Conservation (phyloP, 202 grass and related monocot genomes). For the Carex sylvatica region DNA sequence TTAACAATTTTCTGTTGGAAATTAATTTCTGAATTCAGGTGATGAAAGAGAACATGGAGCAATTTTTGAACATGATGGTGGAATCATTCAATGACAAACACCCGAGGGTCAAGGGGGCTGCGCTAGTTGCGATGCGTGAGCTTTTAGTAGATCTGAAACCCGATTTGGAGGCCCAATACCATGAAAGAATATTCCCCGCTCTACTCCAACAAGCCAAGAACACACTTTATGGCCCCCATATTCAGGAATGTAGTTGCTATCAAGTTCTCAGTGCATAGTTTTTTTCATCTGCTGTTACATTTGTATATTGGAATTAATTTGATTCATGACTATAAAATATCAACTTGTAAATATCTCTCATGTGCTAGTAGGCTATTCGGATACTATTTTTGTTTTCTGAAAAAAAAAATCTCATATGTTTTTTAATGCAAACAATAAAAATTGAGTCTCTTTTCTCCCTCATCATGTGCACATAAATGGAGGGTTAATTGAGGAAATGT, state of each 20-base stretch:
- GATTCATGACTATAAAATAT: neutral
- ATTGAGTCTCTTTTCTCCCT: neutral
- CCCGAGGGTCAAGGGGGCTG: too few relatives aligned
- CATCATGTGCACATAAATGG: neutral
- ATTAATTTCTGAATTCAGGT: too few relatives aligned
- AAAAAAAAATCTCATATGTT: neutral
- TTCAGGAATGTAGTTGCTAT: constrained; percentile 60
- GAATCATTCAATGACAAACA: too few relatives aligned
- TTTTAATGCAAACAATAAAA: neutral
- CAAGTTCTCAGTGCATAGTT: neutral
- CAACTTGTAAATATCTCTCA: neutral
- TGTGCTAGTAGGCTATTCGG: neutral
- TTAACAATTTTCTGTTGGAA: too few relatives aligned
- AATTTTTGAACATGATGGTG: too few relatives aligned
- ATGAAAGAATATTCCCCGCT: constrained; percentile 27
- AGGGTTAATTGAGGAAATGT: neutral
- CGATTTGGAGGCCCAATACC: too few relatives aligned
- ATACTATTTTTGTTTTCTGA: neutral
- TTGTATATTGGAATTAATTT: constrained; percentile 1
- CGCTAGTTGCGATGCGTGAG: too few relatives aligned
- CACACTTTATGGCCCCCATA: constrained; percentile 58
- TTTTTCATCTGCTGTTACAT: neutral
- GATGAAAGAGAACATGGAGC: too few relatives aligned
- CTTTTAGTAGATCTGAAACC: too few relatives aligned
- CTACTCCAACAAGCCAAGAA: constrained; percentile 57